Evolutionary conservation across 164 flowering plant species (phyloP).

Genomic region (Akebia trifoliata): DNA sequence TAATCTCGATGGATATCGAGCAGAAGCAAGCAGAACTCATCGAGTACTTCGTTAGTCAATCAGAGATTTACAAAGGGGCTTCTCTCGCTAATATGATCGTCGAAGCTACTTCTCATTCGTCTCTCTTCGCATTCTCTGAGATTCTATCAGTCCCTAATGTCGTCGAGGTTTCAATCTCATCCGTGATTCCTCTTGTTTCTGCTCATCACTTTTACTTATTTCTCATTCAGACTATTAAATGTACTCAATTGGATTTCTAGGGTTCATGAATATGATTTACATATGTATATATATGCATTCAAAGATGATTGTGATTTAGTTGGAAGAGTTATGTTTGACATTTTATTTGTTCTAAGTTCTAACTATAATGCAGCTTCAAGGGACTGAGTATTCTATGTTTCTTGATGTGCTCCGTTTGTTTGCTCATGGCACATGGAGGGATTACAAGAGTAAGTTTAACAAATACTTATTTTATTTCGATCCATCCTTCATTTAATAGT

Average conservation of each 20-base stretch:
- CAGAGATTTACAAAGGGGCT: conserved; percentile 45
- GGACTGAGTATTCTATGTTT: conserved; percentile 54
- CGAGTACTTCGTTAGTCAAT: conserved; percentile 67
- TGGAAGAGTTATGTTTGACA: not conserved
- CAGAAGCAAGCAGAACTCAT: conserved; percentile 78
- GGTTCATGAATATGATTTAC: too few relatives aligned
- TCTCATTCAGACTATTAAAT: too few relatives aligned
- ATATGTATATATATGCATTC: not conserved
- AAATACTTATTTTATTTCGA: not conserved
- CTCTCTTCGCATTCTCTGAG: conserved; percentile 90
- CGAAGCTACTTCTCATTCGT: conserved; percentile 81
- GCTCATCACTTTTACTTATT: too few relatives aligned
- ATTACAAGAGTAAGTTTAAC: conserved; percentile 70
- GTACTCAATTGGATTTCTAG: too few relatives aligned
- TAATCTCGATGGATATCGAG: conserved; percentile 67
- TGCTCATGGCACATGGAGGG: conserved; percentile 96
- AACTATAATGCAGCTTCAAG: conserved; percentile 62
- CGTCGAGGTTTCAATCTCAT: conserved; percentile 40
- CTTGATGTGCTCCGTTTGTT: conserved; percentile 80
- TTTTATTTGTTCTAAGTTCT: not conserved
- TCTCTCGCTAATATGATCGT: conserved; percentile 47
- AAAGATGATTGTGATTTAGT: not conserved
- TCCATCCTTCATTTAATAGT: not conserved
- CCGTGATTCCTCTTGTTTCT: not conserved
- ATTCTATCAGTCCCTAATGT: conserved; percentile 70